Evolutionary conservation across 495 filamentous ascomycete species (phyloP), one percentile per base, ranked within the genome.

Genomic region (Stereocaulon alpinum): DNA sequence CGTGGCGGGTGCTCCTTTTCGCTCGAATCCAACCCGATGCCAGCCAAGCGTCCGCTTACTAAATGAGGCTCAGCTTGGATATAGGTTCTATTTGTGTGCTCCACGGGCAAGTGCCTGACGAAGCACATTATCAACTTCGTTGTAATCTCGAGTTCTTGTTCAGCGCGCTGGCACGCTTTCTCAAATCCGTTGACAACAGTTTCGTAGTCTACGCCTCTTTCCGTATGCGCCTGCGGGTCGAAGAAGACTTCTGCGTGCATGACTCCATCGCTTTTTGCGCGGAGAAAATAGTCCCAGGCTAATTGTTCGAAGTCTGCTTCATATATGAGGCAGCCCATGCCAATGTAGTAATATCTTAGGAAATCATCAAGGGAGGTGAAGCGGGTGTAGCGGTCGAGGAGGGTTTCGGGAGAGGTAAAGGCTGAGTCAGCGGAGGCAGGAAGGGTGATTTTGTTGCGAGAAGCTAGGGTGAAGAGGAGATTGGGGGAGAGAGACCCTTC

Each of bases 221-320:
- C 66, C 15, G 77, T 74, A 67, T 92, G 87, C 4, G 85, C 85
- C 63, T 91, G 86, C 9, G 87, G 86, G 67, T 90, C 87, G 72
- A 89, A 90, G 72, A 88, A 90, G 54, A 89, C 78, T 64, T 92
- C 88, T 3, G 85, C 85, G 61, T 91, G 87, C 40, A 81, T 75
- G 9, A 89, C 85, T 53, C 81, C 82, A 63, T 87, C 82, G 0
- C 72, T 66, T 55, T 84, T 76, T 1, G 85, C 87, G 52, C 76
- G 80, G 42, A 73, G 55, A 70, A 90, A 86, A 70, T 90, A 91
- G 37, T 78, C 75, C 76, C 82, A 90, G 22, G 86, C 85, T 1
- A 92, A 74, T n/a, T 78, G 77, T 64, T 88, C 82, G 65, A 89
- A 91, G 71, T 90, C 87, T 32, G 71, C 63, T 17, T 76, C 72